Base-by-base conservation (phyloP, 169 alveolate species). In the Theileria sp. region DNA sequence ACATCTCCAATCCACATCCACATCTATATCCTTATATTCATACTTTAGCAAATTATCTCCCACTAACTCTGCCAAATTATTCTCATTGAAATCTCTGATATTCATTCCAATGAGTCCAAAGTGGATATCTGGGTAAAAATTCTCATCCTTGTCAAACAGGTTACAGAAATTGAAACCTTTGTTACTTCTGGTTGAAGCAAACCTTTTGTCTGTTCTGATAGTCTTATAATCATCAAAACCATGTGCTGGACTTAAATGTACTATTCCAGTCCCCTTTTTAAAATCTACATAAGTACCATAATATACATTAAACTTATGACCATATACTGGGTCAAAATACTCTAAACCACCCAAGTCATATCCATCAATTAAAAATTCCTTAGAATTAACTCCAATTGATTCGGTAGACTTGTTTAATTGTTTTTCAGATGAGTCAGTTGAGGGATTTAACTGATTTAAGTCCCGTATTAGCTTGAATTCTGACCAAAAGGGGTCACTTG, bases 191-290 rank as follows among this genome's bases (percentile, higher is more conserved):
- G 3, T 0, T 21, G 64, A 51, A 25, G 25, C 4, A 54, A 74
- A 30, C 49, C 58, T 61, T 0, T 44, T 25, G n/a, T 38, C 51
- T 21, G 51, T 19, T 6, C 70, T n/a, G 15, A 85, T 81, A 15
- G 73, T 28, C 32, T 67, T 19, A 38, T 78, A 85, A 75, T 85
- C 88, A 12, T 69, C 75, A 19, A 78, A 21, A 10, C 85, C 85
- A 62, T 85, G 91, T 9, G 91, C 91, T 25, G 87, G 87, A 3
- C 83, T 70, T 13, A 79, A 60, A 68, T 85, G 91, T 15, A 85
- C 76, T 49, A 85, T 85, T 13, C 91, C 91, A 6, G 91, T 85
- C 15, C 68, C 77, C 38, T 51, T 69, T 28, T 69, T 25, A 8
- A 28, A 30, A 19, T 50, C 65, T 2, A 83, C 68, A 8, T 76